Percentiles rank a stretch among this genome's conserved stretches.
These are phyloP conservation scores for Salix koriyanagi DNA, from an alignment of 345 rosid species.

Conservation along the genomic window DNA sequence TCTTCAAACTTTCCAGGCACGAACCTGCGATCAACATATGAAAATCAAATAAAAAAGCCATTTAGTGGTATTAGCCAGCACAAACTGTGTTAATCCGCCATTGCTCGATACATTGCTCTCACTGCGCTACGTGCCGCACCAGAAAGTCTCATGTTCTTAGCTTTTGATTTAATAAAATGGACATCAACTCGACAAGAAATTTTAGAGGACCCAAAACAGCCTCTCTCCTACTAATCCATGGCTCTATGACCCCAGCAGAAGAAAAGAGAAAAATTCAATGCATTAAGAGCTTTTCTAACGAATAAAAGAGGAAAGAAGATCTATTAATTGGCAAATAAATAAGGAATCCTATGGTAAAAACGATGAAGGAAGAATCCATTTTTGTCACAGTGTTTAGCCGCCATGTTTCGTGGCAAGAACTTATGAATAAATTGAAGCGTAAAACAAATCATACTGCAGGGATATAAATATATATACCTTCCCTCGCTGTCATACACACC, in stretches of 20 bases:
- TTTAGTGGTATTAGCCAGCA: background rate
- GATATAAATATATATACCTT: slow-evolving; percentile 35
- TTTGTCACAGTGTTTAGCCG: background rate
- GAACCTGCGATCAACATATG: slow-evolving; percentile 39
- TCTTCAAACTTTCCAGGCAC: slow-evolving; percentile 67
- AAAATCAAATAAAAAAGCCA: background rate
- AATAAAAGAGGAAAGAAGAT: no score
- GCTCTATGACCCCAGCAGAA: no score
- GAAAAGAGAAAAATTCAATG: no score
- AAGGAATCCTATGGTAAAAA: no score
- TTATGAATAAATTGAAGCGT: background rate
- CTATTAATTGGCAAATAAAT: no score
- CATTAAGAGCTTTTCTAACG: no score
- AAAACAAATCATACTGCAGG: background rate
- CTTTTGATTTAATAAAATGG: background rate
- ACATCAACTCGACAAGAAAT: background rate
- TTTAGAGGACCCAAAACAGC: background rate
- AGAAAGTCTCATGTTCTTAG: background rate
- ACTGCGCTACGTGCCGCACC: background rate
- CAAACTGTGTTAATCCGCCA: background rate
- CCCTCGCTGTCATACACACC: slow-evolving; percentile 79
- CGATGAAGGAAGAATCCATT: no score
- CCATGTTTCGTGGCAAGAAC: background rate
- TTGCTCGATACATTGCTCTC: background rate
- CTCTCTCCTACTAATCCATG: background rate